phyloP scores from a whole-genome alignment of 495 filamentous ascomycete species.

The Hyaloscypha bicolor region DNA sequence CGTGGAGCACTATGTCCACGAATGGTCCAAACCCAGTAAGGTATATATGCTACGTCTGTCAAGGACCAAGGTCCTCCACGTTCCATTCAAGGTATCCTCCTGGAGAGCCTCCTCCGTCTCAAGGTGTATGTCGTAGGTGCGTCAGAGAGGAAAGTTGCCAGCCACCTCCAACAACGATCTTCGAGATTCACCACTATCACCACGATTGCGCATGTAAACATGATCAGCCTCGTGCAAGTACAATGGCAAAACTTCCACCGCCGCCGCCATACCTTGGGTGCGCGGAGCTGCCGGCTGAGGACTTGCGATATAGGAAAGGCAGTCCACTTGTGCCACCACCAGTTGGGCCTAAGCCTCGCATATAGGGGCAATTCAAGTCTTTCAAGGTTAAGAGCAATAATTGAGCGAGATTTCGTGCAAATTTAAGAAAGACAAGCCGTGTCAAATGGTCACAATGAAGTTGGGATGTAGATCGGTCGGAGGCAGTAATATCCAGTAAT shows the following conservation, averaged over 20 bases:
- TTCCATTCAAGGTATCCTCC: constrained; percentile 17
- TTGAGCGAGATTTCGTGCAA: too few relatives aligned
- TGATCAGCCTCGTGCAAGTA: background rate
- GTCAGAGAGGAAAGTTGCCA: background rate
- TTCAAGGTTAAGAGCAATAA: background rate
- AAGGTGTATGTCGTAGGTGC: constrained; percentile 9
- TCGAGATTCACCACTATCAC: constrained; percentile 16
- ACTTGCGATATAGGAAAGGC: background rate
- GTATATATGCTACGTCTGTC: constrained; percentile 11
- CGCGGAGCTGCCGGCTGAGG: constrained; percentile 8
- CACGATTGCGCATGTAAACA: constrained; percentile 1
- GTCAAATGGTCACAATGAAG: too few relatives aligned
- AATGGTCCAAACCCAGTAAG: background rate
- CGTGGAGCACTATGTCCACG: background rate
- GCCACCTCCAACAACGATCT: background rate
- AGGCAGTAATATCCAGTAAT: too few relatives aligned
- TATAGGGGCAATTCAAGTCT: constrained; percentile 1
- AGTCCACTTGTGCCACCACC: constrained; percentile 6
- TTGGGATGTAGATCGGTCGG: too few relatives aligned
- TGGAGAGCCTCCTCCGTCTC: constrained; percentile 13
- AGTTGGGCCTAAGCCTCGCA: constrained; percentile 10
- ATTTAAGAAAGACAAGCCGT: too few relatives aligned
- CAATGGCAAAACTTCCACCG: background rate
- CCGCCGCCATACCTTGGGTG: constrained; percentile 8
- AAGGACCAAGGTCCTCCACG: constrained; percentile 15